Evolutionary conservation across 345 rosid species (phyloP).

Genomic region (Acer negundo): DNA sequence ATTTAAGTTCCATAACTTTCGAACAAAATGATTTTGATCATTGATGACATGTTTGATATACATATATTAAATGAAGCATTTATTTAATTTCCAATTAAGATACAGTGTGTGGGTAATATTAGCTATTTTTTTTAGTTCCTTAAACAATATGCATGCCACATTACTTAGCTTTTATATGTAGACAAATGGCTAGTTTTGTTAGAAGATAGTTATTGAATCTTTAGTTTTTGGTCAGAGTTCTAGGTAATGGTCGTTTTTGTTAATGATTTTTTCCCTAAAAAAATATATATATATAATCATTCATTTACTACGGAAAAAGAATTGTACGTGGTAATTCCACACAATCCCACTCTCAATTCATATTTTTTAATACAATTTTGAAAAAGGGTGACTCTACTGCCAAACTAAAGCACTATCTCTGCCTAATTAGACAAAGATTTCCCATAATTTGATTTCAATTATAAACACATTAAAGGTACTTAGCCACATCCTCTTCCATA

Average conservation of each 20-base stretch:
- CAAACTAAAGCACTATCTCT: slow-evolving; percentile 1
- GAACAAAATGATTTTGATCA: not conserved
- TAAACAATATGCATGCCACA: not conserved
- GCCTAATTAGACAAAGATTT: not conserved
- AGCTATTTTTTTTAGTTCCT: not conserved
- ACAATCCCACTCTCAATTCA: not conserved
- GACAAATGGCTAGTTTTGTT: too few species aligned
- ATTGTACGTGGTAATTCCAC: not conserved
- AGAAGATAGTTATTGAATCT: too few species aligned
- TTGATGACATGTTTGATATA: not conserved
- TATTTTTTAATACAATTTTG: too few species aligned
- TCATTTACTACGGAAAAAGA: too few species aligned
- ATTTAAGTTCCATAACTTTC: not conserved
- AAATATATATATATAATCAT: too few species aligned
- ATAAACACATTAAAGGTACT: not conserved
- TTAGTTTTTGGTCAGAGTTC: too few species aligned
- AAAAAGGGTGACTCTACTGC: too few species aligned
- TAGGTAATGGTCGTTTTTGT: too few species aligned
- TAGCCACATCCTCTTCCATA: too few species aligned
- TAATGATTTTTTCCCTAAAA: too few species aligned
- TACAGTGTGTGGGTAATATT: not conserved
- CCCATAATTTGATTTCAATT: not conserved
- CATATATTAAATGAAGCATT: not conserved
- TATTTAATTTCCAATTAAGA: not conserved
- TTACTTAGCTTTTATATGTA: not conserved